Evolutionary conservation across 345 rosid genomes (phyloP), one percentile per base, ranked within the genome.

Genomic region (Syzygium aromaticum): DNA sequence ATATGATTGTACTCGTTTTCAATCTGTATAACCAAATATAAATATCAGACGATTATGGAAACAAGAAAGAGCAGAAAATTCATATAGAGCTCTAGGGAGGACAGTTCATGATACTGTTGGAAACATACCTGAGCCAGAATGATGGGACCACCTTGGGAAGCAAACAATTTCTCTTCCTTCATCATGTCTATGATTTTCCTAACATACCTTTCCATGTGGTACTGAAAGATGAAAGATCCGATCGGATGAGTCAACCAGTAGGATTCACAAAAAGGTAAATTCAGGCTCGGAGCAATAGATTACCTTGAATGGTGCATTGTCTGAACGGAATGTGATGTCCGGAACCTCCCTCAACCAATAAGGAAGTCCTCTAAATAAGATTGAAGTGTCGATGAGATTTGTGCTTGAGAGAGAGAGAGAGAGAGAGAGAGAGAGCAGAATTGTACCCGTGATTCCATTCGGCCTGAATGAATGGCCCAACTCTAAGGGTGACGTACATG

Each of bases 1-100:
- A 98, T 92, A 3, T 96, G 93, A 73, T 92, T 91, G 91, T 96
- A 98, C 91, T 95, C 99, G 84, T 98, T 98, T 89, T 98, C 99
- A 33, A 96, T 96, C 99, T 98, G 92, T 83, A 33, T 10, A 2
- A 25, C 52, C 40, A 12, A 61, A 61, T 7, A 7, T 27, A 21
- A 19, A 30, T 23, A 11, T 51, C 14, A 3, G 57, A 27, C 27
- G 5, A 22, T 21, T 49, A 54, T 4, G n/a, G 14, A 54, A 83
- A 30, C 21, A 38, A 52, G 33, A 73, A 73, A 73, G 82, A 73
- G 11, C 8, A 3, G 49, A 73, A 73, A 73, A 73, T 73, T 73
- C 49, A 10, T 73, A 21, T 5, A 19, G 82, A 38, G 49, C 82
- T 73, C 49, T 11, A 38, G 82, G 27, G 49, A 38, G 77, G 77